Percentiles rank a stretch among this genome's conserved stretches.
These are phyloP conservation scores for Trichosporon asahii DNA, from an alignment of 1,284 basidiomycete genomes.

Conservation along the genomic window DNA sequence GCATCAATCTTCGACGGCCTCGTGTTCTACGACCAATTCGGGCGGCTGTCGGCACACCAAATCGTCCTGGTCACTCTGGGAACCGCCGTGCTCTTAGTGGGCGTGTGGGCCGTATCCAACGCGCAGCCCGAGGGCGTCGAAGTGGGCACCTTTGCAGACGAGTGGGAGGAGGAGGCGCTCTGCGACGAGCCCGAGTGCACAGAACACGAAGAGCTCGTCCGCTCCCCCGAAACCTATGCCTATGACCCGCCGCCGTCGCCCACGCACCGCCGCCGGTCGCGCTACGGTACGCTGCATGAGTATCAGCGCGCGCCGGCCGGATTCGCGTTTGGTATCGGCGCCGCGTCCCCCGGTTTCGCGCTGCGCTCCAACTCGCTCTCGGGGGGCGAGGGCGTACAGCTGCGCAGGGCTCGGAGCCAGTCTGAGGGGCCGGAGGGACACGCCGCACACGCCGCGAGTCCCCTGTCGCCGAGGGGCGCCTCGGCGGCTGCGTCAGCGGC, in stretches of 20 bases:
- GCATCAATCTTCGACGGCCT: constrained; percentile 79
- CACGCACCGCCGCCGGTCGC: constrained; percentile 22
- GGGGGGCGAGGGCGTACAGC: neutral
- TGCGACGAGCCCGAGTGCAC: constrained; percentile 25
- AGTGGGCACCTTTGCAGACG: constrained; percentile 50
- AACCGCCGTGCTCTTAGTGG: constrained; percentile 72
- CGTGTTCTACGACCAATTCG: constrained; percentile 87
- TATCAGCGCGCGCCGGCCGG: constrained; percentile 41
- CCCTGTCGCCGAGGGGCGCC: neutral
- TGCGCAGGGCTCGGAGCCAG: neutral
- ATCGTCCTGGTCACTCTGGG: constrained; percentile 73
- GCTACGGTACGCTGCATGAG: constrained; percentile 50
- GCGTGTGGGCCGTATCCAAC: constrained; percentile 78
- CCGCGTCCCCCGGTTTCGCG: constrained; percentile 51
- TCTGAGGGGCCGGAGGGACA: neutral
- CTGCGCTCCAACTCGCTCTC: constrained; percentile 37
- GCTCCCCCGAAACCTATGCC: neutral
- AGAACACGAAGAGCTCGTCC: constrained; percentile 28
- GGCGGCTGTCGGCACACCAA: constrained; percentile 65
- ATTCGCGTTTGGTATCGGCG: constrained; percentile 51
- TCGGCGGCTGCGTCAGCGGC: neutral
- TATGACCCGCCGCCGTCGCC: constrained; percentile 26
- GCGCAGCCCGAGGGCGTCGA: constrained; percentile 50
- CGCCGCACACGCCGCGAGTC: neutral
- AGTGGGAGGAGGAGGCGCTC: constrained; percentile 21